phyloP scores from a whole-genome alignment of 345 rosid genomes.

The Turnera subulata region DNA sequence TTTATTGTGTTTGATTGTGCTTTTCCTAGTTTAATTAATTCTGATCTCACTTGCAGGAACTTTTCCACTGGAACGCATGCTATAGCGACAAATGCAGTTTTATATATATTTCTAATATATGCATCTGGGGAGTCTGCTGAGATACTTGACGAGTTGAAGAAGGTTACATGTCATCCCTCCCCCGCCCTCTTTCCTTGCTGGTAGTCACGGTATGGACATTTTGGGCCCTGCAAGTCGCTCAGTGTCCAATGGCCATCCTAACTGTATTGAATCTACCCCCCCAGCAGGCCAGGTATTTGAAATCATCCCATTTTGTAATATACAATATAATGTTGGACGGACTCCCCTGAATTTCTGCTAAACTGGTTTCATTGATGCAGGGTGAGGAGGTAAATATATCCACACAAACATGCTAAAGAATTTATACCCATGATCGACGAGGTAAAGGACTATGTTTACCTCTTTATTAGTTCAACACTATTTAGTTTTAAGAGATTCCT shows the following conservation, averaged over 20 bases:
- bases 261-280: constrained; percentile 59
- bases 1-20: too few relatives aligned
- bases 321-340: too few relatives aligned
- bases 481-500: background rate
- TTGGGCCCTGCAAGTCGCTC: constrained; percentile 50
- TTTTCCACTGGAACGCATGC: too few relatives aligned
- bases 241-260: constrained; percentile 40
- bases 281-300: constrained; percentile 51
- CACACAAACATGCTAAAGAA: constrained; percentile 91
- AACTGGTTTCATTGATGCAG: constrained; percentile 30
- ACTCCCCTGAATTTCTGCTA: background rate
- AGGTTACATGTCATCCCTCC: too few relatives aligned
- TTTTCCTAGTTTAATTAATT: too few relatives aligned
- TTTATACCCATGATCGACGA: constrained; percentile 74
- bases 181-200: too few relatives aligned
- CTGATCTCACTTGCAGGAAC: too few relatives aligned
- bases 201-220: constrained; percentile 99
- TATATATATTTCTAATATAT: too few relatives aligned
- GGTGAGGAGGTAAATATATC: constrained; percentile 73
- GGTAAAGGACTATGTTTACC: constrained; percentile 30
- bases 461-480: background rate
- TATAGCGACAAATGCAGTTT: too few relatives aligned
- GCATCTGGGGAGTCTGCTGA: too few relatives aligned
- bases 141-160: too few relatives aligned
- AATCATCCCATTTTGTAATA: too few relatives aligned